Base-by-base conservation (phyloP, 2,329 filamentous ascomycete genomes). In the Ophiostoma quercus region DNA sequence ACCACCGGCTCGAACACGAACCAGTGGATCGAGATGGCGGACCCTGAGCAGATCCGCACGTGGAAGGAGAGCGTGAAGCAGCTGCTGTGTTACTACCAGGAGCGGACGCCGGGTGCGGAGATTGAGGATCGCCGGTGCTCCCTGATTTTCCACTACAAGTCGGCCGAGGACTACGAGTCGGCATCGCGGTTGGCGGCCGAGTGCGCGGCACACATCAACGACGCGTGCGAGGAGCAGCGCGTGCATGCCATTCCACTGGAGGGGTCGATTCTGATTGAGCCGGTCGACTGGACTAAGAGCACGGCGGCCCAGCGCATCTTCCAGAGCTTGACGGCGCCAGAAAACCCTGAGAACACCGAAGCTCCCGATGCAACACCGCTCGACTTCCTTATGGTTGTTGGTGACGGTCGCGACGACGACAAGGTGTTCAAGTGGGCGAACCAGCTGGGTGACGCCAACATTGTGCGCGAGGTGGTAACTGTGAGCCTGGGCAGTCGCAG, bases 381-480 rank as follows among this genome's bases (percentile, higher is more conserved):
- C 0, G 92, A 97, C 77, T 98, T 97, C 78, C 80, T 98, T 70
- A 88, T 97, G 81, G 91, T 97, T 7, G 87, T 94, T 43, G 94
- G 94, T 51, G 94, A 97, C 76, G 92, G 94, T 60, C 89, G 94
- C 41, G 94, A 97, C 74, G 95, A 98, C 74, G 94, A 98, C 77
- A 90, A 92, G 74, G 90, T 97, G 25, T 98, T 97, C 81, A 89
- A 89, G 72, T 98, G 95, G 94, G 95, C 94, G 22, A 97, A 97
- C 79, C 84, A 87, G 67, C 81, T 97, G 12, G 84, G 84, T 29
- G 83, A 85, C 2, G 80, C 84, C 9, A 84, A 85, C 22, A 80
- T 81, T 2, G 84, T 93, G 62, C 80, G 88, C 67, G 84, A 92
- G 69, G 91, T 95, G 3, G 88, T 90, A 72, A 97, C 94, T 1